Base-by-base conservation (phyloP, 208 protist genomes). In the Blastocrithidia nonstop region DNA sequence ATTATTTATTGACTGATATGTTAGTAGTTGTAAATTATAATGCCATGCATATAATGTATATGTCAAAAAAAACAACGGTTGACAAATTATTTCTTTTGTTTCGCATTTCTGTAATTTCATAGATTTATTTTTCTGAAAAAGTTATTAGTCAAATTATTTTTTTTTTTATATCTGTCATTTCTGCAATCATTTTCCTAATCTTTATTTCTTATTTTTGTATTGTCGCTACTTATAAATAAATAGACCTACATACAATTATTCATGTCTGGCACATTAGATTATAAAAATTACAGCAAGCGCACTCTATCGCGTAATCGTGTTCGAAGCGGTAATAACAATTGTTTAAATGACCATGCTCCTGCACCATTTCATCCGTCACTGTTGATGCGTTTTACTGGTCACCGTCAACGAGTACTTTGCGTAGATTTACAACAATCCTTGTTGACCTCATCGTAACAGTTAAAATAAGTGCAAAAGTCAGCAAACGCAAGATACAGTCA, bases 371-470 rank as follows among this genome's bases (percentile, higher is more conserved):
- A 37, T n/a, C 55, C 55, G 9, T 61, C 71, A 29, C 64, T 91
- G 7, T 65, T 80, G 46, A 46, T 83, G 62, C 74, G 71, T n/a
- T 87, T 77, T 35, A 65, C 71, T 21, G 82, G 82, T 11, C 82
- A 91, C 40, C 70, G 70, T 28, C 57, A 71, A 36, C 54, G 54
- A 11, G 66, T 91, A 4, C 51, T 62, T 26, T 68, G 61, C 29
- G 70, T 67, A 1, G 53, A 35, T n/a, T 77, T 88, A 33, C 65
- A 73, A 41, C 62, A 58, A 6, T 36, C 49, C 0, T 19, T 13
- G 11, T 22, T 26, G 6, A 41, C n/a, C n/a, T n/a, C n/a, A n/a
- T n/a, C n/a, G n/a, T n/a, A n/a, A n/a, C n/a, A n/a, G n/a, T n/a
- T n/a, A n/a, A n/a, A n/a, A n/a, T n/a, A n/a, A n/a, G n/a, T n/a